Base-by-base conservation (phyloP, 805 yeast genomes). In the Ogataea kodamae region DNA sequence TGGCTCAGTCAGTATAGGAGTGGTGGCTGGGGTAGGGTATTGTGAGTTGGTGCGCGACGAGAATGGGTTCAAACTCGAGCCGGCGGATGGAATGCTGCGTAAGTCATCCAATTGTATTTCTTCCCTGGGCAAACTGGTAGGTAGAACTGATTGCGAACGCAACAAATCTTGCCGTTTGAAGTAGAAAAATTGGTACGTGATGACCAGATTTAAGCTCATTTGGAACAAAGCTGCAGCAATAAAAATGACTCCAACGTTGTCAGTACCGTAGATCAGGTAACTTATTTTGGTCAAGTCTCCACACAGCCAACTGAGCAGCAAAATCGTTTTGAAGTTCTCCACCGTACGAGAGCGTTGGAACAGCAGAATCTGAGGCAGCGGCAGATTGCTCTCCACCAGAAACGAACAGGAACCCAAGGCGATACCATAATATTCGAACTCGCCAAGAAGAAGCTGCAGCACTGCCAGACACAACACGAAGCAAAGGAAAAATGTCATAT, bases 231-330 rank as follows among this genome's bases (percentile, higher is more conserved):
- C 92, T 37, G 87, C 87, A 29, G 74, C 51, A 6, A 82, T 67
- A 54, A 84, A 84, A 5, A 83, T 64, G 5, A 62, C 46, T 2
- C 88, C 78, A 18, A 84, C 73, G 45, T 83, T 71, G 34, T 71
- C 72, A 1, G 92, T 82, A 10, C 95, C 95, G 56, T 70, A 83
- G n/a, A 83, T 48, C 33, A 85, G 63, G 50, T 84, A 85, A 33
- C 79, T 65, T 15, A 86, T 73, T 55, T 89, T 89, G 22, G 86
- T 72, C 24, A 81, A 64, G 60, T 88, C 97, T 37, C 96, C 96
- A 40, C 90, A 80, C 4, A 88, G 64, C 97, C 97, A 88, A 50
- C 89, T 80, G 12, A 87, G 60, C 22, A 88, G 55, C 20, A 88
- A 62, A 17, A 90, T 74, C 31, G 78, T 65, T 49, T 87, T 81